Conservation (phyloP, 805 yeast species). For the Lipomyces orientalis region DNA sequence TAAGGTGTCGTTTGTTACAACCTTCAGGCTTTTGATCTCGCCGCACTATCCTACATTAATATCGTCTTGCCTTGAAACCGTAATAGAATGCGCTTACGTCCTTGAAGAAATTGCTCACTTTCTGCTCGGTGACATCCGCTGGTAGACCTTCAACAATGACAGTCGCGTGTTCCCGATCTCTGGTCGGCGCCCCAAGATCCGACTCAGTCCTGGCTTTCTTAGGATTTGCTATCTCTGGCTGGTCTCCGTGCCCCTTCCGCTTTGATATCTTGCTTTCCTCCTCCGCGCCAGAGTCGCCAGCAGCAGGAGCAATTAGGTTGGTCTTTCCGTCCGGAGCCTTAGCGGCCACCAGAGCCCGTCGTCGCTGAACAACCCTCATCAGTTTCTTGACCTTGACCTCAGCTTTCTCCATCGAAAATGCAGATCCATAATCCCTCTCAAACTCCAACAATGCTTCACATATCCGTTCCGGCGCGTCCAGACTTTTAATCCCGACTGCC, state of each 20-base stretch:
- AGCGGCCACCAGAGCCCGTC: slow-evolving; percentile 31
- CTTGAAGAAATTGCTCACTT: slow-evolving; percentile 53
- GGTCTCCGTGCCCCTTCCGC: slow-evolving; percentile 9
- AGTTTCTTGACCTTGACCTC: slow-evolving; percentile 43
- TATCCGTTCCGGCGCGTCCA: slow-evolving; percentile 61
- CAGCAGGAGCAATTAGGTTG: not conserved
- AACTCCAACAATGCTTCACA: slow-evolving; percentile 53
- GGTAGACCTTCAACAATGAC: slow-evolving; percentile 62
- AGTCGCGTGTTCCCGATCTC: slow-evolving; percentile 60
- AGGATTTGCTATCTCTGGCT: not conserved
- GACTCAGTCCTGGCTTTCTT: slow-evolving; percentile 19
- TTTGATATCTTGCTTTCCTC: not conserved
- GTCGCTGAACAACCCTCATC: slow-evolving; percentile 29
- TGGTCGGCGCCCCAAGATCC: slow-evolving; percentile 10
- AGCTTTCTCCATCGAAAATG: slow-evolving; percentile 40
- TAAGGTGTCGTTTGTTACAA: slow-evolving; percentile 16
- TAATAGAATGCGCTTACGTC: slow-evolving; percentile 43
- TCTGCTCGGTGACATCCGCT: slow-evolving; percentile 47
- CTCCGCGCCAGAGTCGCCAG: not conserved
- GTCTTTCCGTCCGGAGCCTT: not conserved
- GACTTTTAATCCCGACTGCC: slow-evolving; percentile 43
- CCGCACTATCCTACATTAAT: slow-evolving; percentile 56
- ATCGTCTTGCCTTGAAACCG: not conserved
- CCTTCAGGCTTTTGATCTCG: slow-evolving; percentile 44
- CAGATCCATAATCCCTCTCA: slow-evolving; percentile 48